Evolutionary conservation across 768 basidiomycete genomes (phyloP), one percentile per base, ranked within the genome.

Genomic region (Pleurotus eryngii): DNA sequence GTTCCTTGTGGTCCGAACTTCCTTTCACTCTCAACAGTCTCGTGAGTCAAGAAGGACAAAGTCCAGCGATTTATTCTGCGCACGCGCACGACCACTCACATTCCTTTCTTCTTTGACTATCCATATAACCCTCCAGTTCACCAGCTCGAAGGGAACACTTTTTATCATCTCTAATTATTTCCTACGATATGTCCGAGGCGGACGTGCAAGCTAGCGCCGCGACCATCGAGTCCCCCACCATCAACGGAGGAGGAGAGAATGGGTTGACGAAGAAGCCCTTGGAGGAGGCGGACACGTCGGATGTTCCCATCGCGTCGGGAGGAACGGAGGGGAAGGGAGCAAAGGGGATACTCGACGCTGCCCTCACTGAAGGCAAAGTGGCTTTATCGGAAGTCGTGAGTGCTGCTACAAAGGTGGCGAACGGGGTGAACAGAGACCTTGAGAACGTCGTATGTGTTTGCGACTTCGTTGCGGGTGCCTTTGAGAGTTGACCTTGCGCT

Each of bases 11-110:
- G 39, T 24, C 51, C 51, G 51, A 54, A 54, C 17, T 42, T 26
- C 17, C 39, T 38, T 54, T 42, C 37, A 54, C 51, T 54, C 51
- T 54, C 51, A 54, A 54, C 51, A 17, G 42, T 45, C 42, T 35
- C 42, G 42, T 45, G 42, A 45, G 51, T 54, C 51, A 54, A 24
- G 51, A 42, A 54, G 27, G 51, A 39, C 51, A 39, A 40, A 54
- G 37, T 24, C 39, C 39, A 37, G 18, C 22, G 20, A 50, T 24
- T n/a, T 50, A 50, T 42, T 54, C 18, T 22, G n/a, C 39, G 51
- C 39, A 30, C 39, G 39, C 51, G 17, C 51, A 39, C 39, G n/a
- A 8, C n/a, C 46, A 46, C 43, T 46, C 55, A 56, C 55, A 56
- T 56, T 56, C 55, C 30, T 46, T 56, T 46, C 26, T 38, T 38